Conservation (phyloP, 1,139 yeast genomes). For the Candida sp. region DNA sequence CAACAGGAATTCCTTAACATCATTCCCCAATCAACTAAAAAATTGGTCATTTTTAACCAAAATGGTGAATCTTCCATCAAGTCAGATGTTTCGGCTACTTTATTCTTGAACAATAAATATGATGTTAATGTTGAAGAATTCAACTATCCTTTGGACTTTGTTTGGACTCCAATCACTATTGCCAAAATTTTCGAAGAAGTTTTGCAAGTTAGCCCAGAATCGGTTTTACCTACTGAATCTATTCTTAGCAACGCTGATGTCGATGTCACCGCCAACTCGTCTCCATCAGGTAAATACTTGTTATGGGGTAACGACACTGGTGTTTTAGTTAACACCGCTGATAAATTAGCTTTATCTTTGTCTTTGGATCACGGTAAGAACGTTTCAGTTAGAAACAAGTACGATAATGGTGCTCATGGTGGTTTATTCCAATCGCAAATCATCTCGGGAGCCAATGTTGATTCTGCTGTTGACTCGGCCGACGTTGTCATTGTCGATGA, state of each 20-base stretch:
- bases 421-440: constrained; percentile 84
- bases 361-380: constrained; percentile 59
- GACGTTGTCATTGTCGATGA: constrained; percentile 66
- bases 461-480: constrained; percentile 51
- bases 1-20: constrained; percentile 53
- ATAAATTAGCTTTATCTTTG: constrained; percentile 67
- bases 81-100: constrained; percentile 71
- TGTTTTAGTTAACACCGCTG: constrained; percentile 52
- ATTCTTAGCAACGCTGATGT: constrained; percentile 6
- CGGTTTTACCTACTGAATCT: constrained; percentile 8
- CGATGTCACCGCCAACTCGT: constrained; percentile 35
- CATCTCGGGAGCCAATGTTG: constrained; percentile 28
- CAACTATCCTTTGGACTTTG: constrained; percentile 47
- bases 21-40: constrained; percentile 57
- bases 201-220: constrained; percentile 26
- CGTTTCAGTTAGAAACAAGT: constrained; percentile 59
- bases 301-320: constrained; percentile 72
- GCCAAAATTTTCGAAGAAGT: constrained; percentile 45
- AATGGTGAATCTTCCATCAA: constrained; percentile 43
- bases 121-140: constrained; percentile 48
- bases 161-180: constrained; percentile 57
- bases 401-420: constrained; percentile 67
- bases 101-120: constrained; percentile 52
- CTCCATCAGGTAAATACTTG: constrained; percentile 49
- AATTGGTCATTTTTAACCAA: constrained; percentile 55